Evolutionary conservation across 2,329 filamentous ascomycete genomes (phyloP).

Genomic region (Blastomyces parvus): DNA sequence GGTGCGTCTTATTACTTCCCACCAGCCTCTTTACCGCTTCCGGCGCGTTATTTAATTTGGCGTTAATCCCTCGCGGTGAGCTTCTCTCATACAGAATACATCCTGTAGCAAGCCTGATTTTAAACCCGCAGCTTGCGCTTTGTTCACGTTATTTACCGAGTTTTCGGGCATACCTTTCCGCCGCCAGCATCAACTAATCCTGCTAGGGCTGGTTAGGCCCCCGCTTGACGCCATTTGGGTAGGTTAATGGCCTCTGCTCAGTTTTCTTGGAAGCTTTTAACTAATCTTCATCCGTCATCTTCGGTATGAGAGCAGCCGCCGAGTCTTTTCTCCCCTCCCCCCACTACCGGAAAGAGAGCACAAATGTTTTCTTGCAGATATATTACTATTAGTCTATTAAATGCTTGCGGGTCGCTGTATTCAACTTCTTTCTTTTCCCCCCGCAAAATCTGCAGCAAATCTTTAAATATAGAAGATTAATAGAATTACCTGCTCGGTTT

Average conservation of each 20-base stretch:
- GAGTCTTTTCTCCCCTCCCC: neutral
- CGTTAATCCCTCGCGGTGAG: neutral
- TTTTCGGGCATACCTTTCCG: neutral
- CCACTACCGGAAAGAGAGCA: neutral
- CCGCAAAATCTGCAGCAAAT: neutral
- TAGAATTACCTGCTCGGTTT: neutral
- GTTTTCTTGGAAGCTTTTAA: neutral
- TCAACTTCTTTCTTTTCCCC: neutral
- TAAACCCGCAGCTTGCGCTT: neutral
- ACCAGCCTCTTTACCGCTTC: neutral
- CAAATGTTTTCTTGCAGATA: neutral
- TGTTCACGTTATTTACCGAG: neutral
- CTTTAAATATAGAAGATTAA: neutral
- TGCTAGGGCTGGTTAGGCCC: neutral
- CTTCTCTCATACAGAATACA: neutral
- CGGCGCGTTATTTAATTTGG: neutral
- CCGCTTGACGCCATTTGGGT: neutral
- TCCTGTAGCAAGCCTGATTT: neutral
- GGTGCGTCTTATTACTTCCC: neutral
- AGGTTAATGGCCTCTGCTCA: neutral
- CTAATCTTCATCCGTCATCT: neutral
- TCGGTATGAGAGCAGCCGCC: neutral
- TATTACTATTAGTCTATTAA: neutral
- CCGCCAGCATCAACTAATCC: neutral
- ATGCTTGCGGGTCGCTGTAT: slow-evolving; percentile 4